Base-by-base conservation (phyloP, 2,329 filamentous ascomycete genomes). In the Pseudogymnoascus sp. region DNA sequence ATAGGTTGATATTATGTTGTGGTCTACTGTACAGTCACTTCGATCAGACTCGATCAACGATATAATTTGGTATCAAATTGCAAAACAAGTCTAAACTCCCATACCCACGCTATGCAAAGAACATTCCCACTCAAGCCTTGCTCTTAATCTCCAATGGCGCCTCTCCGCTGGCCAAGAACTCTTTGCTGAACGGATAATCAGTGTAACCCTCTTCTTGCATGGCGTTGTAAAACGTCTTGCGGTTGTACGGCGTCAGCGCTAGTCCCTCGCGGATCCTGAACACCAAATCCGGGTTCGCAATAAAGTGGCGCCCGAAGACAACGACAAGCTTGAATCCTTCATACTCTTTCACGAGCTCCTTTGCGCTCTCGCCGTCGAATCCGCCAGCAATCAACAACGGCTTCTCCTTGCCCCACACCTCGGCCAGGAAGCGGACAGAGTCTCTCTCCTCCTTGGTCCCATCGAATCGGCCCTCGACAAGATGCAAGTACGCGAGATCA, bases 381-480 rank as follows among this genome's bases (percentile, higher is more conserved):
- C 78, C 80, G 57, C 81, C 80, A 1, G 79, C 78, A n/a, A 84
- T 68, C 3, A 86, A 67, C 31, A 86, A 67, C 0, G 82, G 81
- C 7, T 73, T 75, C 21, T 65, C 65, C 14, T 69, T 74, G 18
- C 71, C 73, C 78, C 79, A 84, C 7, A 75, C 71, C 64, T 78
- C 68, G 37, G 82, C 61, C 60, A 81, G 71, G 68, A 78, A 79
- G 26, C 34, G 34, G 14, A 61, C 34, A 7, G 59, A 39, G 36
- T 61, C 59, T 72, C 62, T 75, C 67, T 60, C 80, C 75, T 70
- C 80, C 78, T 63, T 36, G 3, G 34, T 16, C 3, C 59, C 59
- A n/a, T 82, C 79, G 66, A 76, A 81, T 8, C 81, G 74, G 66
- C 81, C 79, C 69, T 84, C 82, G 45, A 84, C 75, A 31, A 84